phyloP scores from a whole-genome alignment of 345 rosid species.

The Bruguiera sexangula region DNA sequence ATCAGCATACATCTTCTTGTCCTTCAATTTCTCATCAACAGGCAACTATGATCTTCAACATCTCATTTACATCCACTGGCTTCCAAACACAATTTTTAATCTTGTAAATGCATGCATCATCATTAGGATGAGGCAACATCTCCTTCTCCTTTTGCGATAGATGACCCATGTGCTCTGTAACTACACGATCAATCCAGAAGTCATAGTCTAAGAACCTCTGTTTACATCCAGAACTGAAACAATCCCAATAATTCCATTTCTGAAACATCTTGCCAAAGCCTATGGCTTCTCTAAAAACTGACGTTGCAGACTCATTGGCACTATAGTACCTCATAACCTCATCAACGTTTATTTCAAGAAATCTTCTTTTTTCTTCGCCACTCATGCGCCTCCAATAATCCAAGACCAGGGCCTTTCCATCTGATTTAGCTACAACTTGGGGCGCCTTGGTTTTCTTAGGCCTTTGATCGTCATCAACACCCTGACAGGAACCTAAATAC shows the following conservation, averaged over 20 bases:
- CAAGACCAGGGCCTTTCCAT: background rate
- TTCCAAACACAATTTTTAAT: slow-evolving; percentile 3
- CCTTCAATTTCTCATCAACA: too few species aligned
- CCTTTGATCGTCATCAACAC: too few species aligned
- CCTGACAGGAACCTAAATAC: too few species aligned
- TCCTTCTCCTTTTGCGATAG: background rate
- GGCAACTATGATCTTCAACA: too few species aligned
- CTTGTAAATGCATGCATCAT: background rate
- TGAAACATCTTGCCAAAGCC: background rate
- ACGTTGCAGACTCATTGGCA: background rate
- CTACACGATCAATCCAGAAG: background rate
- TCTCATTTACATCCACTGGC: slow-evolving; percentile 1
- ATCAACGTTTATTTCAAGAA: background rate
- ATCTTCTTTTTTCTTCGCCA: background rate
- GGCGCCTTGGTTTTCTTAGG: too few species aligned
- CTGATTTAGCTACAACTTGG: background rate
- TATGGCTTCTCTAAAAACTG: background rate
- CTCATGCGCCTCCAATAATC: slow-evolving; percentile 2
- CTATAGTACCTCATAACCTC: background rate
- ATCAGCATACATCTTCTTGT: too few species aligned
- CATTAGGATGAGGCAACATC: background rate
- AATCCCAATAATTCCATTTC: slow-evolving; percentile 8
- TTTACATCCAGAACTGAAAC: background rate
- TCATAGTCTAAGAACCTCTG: background rate
- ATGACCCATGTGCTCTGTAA: background rate